phyloP scores from a whole-genome alignment of 1,139 yeast species.

The Taiozyma sp. region DNA sequence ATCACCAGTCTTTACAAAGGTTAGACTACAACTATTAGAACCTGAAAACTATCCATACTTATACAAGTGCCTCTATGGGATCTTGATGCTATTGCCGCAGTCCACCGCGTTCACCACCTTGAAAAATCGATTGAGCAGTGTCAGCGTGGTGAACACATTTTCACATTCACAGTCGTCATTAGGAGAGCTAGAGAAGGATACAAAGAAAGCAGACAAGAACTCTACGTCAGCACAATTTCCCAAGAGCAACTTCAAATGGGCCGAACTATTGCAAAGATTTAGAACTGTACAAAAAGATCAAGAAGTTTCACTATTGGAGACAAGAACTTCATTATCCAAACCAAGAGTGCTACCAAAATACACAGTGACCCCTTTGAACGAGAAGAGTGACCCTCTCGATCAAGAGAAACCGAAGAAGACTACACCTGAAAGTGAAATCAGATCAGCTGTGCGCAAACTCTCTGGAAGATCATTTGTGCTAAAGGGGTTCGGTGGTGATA shows the following conservation, averaged over 20 bases:
- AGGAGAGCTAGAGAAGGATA: neutral
- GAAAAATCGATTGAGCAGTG: conserved; percentile 61
- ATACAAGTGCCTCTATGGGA: conserved; percentile 86
- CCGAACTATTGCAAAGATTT: conserved; percentile 60
- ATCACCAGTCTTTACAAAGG: conserved; percentile 86
- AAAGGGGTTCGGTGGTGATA: conserved; percentile 24
- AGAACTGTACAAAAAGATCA: conserved; percentile 55
- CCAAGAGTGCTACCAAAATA: conserved; percentile 19
- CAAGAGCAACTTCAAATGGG: conserved; percentile 30
- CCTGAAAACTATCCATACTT: conserved; percentile 81
- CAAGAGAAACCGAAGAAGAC: conserved; percentile 7
- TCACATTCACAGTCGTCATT: conserved; percentile 2
- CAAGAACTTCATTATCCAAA: conserved; percentile 7
- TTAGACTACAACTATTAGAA: conserved; percentile 81
- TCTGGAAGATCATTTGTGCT: conserved; percentile 26
- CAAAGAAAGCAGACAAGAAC: neutral
- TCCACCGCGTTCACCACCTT: conserved; percentile 85
- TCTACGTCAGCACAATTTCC: neutral
- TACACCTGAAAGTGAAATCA: conserved; percentile 12
- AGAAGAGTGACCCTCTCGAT: conserved; percentile 14
- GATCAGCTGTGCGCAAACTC: conserved; percentile 22
- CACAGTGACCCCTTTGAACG: conserved; percentile 15
- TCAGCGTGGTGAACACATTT: conserved; percentile 23
- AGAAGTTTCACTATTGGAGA: conserved; percentile 28
- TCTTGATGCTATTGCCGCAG: conserved; percentile 92